Evolutionary conservation across 495 filamentous ascomycete genomes (phyloP).

Genomic region (Xanthoparmelia taractica): DNA sequence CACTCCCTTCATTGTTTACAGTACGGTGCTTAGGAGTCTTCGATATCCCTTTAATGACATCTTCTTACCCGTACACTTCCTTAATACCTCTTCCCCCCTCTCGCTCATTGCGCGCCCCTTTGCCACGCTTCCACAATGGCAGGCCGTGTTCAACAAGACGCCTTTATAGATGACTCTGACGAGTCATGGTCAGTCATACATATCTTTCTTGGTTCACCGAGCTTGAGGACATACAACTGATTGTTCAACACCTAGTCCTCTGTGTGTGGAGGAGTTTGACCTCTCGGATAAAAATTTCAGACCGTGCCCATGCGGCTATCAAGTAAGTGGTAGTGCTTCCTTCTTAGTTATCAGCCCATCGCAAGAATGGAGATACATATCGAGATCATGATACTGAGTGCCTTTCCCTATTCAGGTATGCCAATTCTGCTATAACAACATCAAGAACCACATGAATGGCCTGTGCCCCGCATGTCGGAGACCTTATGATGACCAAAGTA

Average conservation of each 20-base stretch:
- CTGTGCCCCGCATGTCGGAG: constrained; percentile 93
- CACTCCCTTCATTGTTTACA: constrained; percentile 5
- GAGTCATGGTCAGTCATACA: constrained; percentile 64
- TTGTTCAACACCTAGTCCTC: constrained; percentile 50
- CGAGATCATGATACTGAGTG: constrained; percentile 5
- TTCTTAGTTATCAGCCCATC: not conserved
- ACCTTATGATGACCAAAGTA: constrained; percentile 90
- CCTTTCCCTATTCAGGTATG: constrained; percentile 59
- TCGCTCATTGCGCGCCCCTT: constrained; percentile 20
- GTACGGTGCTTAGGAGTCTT: constrained; percentile 10
- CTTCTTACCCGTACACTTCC: constrained; percentile 19
- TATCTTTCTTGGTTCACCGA: not conserved
- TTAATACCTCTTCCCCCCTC: constrained; percentile 7
- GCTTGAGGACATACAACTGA: constrained; percentile 1
- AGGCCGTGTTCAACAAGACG: constrained; percentile 61
- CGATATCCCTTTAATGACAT: constrained; percentile 10
- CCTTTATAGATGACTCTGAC: constrained; percentile 95
- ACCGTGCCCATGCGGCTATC: constrained; percentile 96
- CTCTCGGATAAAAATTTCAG: constrained; percentile 94
- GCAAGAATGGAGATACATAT: not conserved
- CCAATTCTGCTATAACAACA: constrained; percentile 99
- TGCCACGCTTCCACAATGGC: constrained; percentile 22
- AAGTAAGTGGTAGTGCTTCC: constrained; percentile 47
- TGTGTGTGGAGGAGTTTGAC: constrained; percentile 98
- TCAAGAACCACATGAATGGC: constrained; percentile 90